A percentile compares a stretch with the other conserved stretches of the same genome.
Evolutionary conservation across 2,329 filamentous ascomycete species (phyloP).

Genomic region (Curvularia sp.): DNA sequence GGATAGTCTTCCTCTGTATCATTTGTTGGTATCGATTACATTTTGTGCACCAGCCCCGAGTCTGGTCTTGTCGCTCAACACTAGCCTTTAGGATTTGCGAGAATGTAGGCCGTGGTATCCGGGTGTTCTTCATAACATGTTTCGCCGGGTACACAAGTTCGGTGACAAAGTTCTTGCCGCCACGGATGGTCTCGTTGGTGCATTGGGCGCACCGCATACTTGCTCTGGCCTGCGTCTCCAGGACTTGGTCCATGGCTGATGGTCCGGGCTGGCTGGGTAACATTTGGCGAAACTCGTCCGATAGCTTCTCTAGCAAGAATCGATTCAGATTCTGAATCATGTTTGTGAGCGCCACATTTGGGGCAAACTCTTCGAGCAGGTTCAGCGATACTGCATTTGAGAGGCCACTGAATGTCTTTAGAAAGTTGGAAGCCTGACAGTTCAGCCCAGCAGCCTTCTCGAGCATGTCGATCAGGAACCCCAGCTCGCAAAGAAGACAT

Average conservation of each 20-base stretch:
- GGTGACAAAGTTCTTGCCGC: conserved; percentile 80
- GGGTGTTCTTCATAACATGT: conserved; percentile 64
- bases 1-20: conserved; percentile 82
- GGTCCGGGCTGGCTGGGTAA: conserved; percentile 62
- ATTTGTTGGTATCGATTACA: conserved; percentile 92
- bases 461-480: conserved; percentile 96
- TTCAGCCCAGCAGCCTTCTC: conserved; percentile 93
- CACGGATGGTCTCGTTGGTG: conserved; percentile 81
- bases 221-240: conserved; percentile 74
- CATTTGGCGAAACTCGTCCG: conserved; percentile 76
- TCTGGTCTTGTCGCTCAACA: conserved; percentile 86
- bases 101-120: conserved; percentile 67
- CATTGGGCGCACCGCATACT: conserved; percentile 87
- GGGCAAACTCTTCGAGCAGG: conserved; percentile 82
- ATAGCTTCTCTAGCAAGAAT: conserved; percentile 83
- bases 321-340: conserved; percentile 88
- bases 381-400: conserved; percentile 78
- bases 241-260: conserved; percentile 72
- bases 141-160: conserved; percentile 81
- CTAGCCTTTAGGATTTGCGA: conserved; percentile 92
- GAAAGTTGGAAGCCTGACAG: conserved; percentile 93
- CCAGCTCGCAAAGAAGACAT: conserved; percentile 91
- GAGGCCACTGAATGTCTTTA: conserved; percentile 86
- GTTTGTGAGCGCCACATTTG: conserved; percentile 73
- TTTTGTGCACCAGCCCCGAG: conserved; percentile 89